phyloP scores from a whole-genome alignment of 2,329 filamentous ascomycete genomes.

The Colletotrichum tropicicola region DNA sequence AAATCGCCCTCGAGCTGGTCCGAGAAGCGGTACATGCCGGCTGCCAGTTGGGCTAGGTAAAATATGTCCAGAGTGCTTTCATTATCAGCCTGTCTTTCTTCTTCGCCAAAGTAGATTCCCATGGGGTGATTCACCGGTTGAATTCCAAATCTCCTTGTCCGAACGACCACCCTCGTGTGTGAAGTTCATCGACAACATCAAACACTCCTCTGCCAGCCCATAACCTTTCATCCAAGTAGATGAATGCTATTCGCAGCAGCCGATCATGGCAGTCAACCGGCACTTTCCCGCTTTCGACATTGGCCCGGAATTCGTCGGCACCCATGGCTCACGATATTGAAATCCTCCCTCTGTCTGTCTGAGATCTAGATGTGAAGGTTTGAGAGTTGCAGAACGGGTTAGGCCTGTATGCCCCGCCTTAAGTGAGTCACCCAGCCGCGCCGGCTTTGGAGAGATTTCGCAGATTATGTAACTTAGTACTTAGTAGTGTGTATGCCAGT shows the following conservation, averaged over 20 bases:
- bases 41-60: conserved; percentile 26
- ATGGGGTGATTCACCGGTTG: conserved; percentile 9
- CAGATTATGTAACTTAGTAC: no score
- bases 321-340: neutral
- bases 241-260: conserved; percentile 26
- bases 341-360: no score
- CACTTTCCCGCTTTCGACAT: conserved; percentile 10
- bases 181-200: conserved; percentile 24
- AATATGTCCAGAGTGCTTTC: conserved; percentile 27
- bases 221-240: conserved; percentile 11
- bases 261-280: conserved; percentile 12
- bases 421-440: no score
- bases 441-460: no score
- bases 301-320: conserved; percentile 11
- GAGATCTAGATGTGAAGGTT: no score
- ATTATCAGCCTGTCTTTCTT: neutral
- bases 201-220: conserved; percentile 10
- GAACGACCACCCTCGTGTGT: conserved; percentile 20
- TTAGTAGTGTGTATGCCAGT: no score
- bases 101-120: neutral
- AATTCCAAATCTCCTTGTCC: conserved; percentile 8
- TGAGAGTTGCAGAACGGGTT: no score
- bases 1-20: conserved; percentile 11
- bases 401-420: no score
- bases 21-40: conserved; percentile 21